Evolutionary conservation across 176 grass and related monocot genomes (phyloP).

Genomic region (Carex pumila): DNA sequence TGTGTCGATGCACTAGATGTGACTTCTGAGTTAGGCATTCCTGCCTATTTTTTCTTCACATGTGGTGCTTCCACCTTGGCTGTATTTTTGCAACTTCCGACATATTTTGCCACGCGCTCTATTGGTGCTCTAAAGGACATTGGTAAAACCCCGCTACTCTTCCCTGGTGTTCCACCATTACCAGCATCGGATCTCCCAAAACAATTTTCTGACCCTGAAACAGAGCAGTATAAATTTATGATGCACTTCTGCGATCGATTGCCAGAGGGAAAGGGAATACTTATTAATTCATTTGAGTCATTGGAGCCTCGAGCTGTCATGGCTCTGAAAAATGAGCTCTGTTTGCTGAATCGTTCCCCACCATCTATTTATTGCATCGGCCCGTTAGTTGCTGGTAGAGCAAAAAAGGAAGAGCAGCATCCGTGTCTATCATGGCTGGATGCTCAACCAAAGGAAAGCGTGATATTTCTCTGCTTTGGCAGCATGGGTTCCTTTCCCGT

Average conservation of each 20-base stretch:
- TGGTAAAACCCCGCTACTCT: not conserved
- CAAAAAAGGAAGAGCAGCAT: not conserved
- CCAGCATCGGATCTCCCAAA: slow-evolving; percentile 11
- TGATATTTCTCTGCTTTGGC: slow-evolving; percentile 40
- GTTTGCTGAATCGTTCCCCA: not conserved
- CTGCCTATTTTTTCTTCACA: slow-evolving; percentile 28
- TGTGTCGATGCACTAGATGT: slow-evolving; percentile 20
- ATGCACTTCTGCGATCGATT: not conserved
- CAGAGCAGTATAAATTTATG: not conserved
- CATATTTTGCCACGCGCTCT: not conserved
- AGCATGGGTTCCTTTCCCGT: slow-evolving; percentile 19
- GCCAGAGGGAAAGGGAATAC: slow-evolving; percentile 11
- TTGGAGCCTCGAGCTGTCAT: slow-evolving; percentile 16
- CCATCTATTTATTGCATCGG: slow-evolving; percentile 22
- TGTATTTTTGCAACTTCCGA: slow-evolving; percentile 23
- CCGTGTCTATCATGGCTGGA: slow-evolving; percentile 33
- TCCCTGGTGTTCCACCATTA: slow-evolving; percentile 22
- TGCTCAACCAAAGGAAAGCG: slow-evolving; percentile 21
- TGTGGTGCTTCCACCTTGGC: slow-evolving; percentile 18
- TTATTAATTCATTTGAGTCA: slow-evolving; percentile 22
- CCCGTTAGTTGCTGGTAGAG: not conserved
- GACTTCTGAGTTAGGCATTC: slow-evolving; percentile 18
- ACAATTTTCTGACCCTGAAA: not conserved
- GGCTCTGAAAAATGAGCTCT: slow-evolving; percentile 1
- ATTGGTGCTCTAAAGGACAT: slow-evolving; percentile 5